phyloP scores from a whole-genome alignment of 495 filamentous ascomycete species.

The Rusavskia elegans region DNA sequence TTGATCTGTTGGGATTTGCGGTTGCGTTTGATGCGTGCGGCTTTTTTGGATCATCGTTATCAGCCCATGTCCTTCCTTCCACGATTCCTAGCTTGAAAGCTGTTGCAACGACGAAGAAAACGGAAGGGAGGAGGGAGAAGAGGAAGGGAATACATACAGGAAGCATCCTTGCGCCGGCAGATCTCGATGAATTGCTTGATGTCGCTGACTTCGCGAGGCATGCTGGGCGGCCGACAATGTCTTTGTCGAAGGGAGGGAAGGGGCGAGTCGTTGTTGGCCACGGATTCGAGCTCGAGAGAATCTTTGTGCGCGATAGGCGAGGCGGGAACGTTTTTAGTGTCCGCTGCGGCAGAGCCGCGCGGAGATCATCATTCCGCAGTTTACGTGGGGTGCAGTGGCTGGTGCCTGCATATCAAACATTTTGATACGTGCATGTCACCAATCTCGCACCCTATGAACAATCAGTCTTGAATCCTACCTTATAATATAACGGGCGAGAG shows the following conservation, averaged over 20 bases:
- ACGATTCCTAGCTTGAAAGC: no score
- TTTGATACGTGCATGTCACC: no score
- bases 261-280: no score
- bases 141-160: slow-evolving; percentile 43
- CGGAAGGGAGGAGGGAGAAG: not conserved
- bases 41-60: slow-evolving; percentile 32
- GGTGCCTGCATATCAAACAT: not conserved
- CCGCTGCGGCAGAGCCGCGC: not conserved
- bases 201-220: slow-evolving; percentile 96
- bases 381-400: not conserved
- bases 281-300: not conserved
- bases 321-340: not conserved
- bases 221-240: slow-evolving; percentile 30
- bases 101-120: no score
- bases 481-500: no score
- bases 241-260: no score
- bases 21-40: slow-evolving; percentile 95
- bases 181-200: slow-evolving; percentile 99
- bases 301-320: slow-evolving; percentile 10
- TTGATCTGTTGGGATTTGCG: slow-evolving; percentile 77
- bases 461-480: no score
- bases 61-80: slow-evolving; percentile 9
- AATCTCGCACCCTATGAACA: no score
- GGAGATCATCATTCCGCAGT: not conserved
- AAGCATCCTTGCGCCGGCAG: slow-evolving; percentile 95